Evolutionary conservation across 306 rosid species (phyloP).

Genomic region (Prunus padus): DNA sequence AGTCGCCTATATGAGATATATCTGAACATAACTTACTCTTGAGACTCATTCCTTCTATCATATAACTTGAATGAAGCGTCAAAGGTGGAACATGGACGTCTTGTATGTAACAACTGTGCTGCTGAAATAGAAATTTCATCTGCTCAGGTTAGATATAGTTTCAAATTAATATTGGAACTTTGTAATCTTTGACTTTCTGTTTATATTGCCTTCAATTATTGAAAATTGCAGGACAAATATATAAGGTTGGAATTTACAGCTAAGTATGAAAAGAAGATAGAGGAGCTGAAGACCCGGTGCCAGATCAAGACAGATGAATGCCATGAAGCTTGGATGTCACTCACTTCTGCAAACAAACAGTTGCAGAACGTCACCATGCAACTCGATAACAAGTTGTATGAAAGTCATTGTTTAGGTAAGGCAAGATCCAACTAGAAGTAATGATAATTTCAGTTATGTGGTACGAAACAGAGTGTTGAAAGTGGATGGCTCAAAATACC

Average conservation of each 20-base stretch:
- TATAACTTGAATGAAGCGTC: constrained; percentile 17
- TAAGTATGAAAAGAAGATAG: constrained; percentile 32
- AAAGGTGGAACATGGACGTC: constrained; percentile 4
- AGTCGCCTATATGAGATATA: constrained; percentile 6
- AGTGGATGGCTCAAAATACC: not conserved
- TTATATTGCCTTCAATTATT: not conserved
- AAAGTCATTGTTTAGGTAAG: constrained; percentile 27
- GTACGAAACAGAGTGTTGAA: not conserved
- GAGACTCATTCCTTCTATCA: constrained; percentile 10
- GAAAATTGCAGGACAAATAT: constrained; percentile 17
- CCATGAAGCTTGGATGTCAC: constrained; percentile 35
- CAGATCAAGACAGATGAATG: constrained; percentile 30
- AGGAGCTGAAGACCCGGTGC: constrained; percentile 23
- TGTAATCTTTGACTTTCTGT: not conserved
- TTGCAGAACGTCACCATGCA: constrained; percentile 26
- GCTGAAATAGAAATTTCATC: constrained; percentile 22
- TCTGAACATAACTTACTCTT: not conserved
- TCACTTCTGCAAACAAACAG: constrained; percentile 25
- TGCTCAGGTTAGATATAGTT: constrained; percentile 23
- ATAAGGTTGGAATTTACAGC: constrained; percentile 14
- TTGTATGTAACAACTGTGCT: constrained; percentile 24
- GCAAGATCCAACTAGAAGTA: not conserved
- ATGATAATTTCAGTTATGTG: not conserved
- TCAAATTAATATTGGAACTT: not conserved
- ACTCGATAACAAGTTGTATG: constrained; percentile 26